Evolutionary conservation across 2,329 filamentous ascomycete species (phyloP).

Genomic region (Colletotrichum euphorbiae): DNA sequence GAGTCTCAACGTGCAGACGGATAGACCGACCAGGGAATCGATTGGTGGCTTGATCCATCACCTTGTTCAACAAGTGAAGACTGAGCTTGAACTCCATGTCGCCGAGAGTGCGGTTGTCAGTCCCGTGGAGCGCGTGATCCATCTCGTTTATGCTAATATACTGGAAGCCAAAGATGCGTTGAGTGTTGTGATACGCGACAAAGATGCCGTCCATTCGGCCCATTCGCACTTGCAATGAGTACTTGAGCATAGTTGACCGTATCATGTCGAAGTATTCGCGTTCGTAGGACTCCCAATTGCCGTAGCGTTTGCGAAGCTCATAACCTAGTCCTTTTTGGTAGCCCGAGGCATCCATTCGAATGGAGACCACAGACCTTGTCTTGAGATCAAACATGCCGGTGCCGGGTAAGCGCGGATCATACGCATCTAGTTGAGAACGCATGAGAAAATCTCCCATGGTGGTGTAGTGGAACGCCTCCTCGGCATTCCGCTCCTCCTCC

Average conservation of each 20-base stretch:
- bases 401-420: slow-evolving; percentile 87
- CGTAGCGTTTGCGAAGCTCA: slow-evolving; percentile 81
- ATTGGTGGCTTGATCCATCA: slow-evolving; percentile 79
- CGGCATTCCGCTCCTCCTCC: slow-evolving; percentile 76
- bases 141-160: slow-evolving; percentile 90
- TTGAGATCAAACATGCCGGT: slow-evolving; percentile 97
- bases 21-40: slow-evolving; percentile 82
- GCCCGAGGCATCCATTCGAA: slow-evolving; percentile 85
- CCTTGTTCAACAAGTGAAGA: slow-evolving; percentile 80
- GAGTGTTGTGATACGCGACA: slow-evolving; percentile 93
- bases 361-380: slow-evolving; percentile 89
- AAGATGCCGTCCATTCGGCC: slow-evolving; percentile 99
- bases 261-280: slow-evolving; percentile 98
- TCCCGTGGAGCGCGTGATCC: slow-evolving; percentile 90
- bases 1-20: slow-evolving; percentile 85
- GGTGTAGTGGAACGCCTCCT: slow-evolving; percentile 89
- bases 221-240: slow-evolving; percentile 95
- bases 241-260: slow-evolving; percentile 92
- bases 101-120: slow-evolving; percentile 73
- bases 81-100: slow-evolving; percentile 89
- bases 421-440: slow-evolving; percentile 92
- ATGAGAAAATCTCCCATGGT: slow-evolving; percentile 89
- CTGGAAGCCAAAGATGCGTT: slow-evolving; percentile 97
- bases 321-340: slow-evolving; percentile 85
- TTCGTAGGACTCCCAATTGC: slow-evolving; percentile 91